Evolutionary conservation across 2,329 filamentous ascomycete genomes (phyloP).

Genomic region (Trichophyton rubrum): DNA sequence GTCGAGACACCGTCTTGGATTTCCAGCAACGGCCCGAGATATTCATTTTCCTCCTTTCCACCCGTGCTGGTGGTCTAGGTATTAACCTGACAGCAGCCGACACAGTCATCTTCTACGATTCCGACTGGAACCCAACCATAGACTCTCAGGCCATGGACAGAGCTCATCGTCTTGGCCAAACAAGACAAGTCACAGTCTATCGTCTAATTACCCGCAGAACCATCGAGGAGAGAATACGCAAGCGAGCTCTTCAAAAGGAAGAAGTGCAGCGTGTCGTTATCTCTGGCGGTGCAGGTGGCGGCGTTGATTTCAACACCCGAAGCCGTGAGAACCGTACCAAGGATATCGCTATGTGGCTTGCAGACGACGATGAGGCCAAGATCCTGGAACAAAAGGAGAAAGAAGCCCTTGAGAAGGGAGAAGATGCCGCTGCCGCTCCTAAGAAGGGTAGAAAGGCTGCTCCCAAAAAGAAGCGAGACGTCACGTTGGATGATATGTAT

Average conservation of each 20-base stretch:
- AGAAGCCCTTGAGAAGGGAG: conserved; percentile 59
- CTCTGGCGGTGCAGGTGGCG: conserved; percentile 65
- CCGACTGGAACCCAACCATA: conserved; percentile 98
- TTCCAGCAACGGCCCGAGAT: conserved; percentile 93
- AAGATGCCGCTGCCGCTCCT: conserved; percentile 31
- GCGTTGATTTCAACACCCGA: conserved; percentile 93
- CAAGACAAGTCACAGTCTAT: conserved; percentile 90
- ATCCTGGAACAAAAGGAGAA: conserved; percentile 87
- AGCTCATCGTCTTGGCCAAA: conserved; percentile 93
- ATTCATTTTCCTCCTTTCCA: conserved; percentile 93
- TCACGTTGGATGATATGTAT: conserved; percentile 88
- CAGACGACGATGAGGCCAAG: conserved; percentile 91
- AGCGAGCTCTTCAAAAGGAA: conserved; percentile 93
- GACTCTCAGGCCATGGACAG: conserved; percentile 98
- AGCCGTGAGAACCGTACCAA: conserved; percentile 86
- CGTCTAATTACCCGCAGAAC: conserved; percentile 92
- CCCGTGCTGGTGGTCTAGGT: conserved; percentile 89
- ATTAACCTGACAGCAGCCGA: conserved; percentile 96
- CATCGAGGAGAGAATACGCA: conserved; percentile 95
- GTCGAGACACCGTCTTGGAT: conserved; percentile 88
- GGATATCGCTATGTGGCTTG: conserved; percentile 97
- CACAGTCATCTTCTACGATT: conserved; percentile 99
- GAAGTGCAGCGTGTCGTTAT: conserved; percentile 97
- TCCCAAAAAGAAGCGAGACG: conserved; percentile 48
- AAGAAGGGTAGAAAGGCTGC: conserved; percentile 50